Base-by-base conservation (phyloP, 805 yeast species). In the Candida ovalis region DNA sequence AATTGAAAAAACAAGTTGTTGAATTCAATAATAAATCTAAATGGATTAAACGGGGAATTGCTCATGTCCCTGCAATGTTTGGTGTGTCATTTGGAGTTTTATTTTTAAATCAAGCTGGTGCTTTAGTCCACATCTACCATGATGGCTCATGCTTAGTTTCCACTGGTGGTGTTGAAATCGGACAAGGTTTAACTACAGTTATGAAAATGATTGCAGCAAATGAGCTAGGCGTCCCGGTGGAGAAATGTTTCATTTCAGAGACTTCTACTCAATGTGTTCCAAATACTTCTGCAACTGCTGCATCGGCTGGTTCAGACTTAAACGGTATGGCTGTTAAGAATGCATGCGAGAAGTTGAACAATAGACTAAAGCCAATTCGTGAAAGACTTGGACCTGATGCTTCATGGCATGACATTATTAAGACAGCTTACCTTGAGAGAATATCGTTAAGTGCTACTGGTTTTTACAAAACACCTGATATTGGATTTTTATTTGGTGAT, bases 91-190 rank as follows among this genome's bases (percentile, higher is more conserved):
- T 74, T 52, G 78, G 78, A 28, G 77, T 71, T 19, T 53, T 65
- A 23, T 72, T 69, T 46, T 57, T 75, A 48, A 74, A 74, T 54
- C 79, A 74, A 55, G 79, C 74, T 17, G 77, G 76, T 40, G 79
- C 79, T 1, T 58, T 74, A 30, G 68, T 74, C 9, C 75, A 74
- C 48, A 72, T 74, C 27, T 74, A 74, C 50, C 59, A 57, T 37
- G 79, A 74, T 55, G 79, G 78, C 1, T 71, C 77, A n/a, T 66
- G 74, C 10, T 55, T 75, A 15, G 59, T 74, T 15, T 61, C 77
- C 15, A 76, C 73, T 42, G 79, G 78, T 42, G 79, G 79, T 46
- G 74, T 74, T 12, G 79, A 74, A 47, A 74, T 74, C 66, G 79
- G 79, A 17, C 79, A 74, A 56, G 79, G 79, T 18, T 55, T 74